Evolutionary conservation across 495 filamentous ascomycete genomes (phyloP).

Genomic region (Aspergillus funiculosus): DNA sequence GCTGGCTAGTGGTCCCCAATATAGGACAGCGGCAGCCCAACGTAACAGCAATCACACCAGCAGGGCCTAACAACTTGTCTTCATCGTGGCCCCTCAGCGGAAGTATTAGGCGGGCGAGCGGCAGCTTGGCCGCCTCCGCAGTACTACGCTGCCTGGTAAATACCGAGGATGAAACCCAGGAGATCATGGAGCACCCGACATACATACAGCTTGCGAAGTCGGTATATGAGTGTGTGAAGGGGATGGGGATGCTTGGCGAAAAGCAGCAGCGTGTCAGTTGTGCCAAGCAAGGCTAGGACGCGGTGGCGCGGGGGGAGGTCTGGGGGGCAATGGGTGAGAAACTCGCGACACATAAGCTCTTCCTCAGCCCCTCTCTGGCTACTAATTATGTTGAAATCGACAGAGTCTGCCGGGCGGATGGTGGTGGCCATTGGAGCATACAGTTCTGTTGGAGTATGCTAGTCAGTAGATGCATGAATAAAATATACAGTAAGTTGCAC

Average conservation of each 20-base stretch:
- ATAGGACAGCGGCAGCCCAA: background rate
- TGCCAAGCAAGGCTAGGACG: background rate
- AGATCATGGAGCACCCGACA: background rate
- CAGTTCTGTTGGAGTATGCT: no score
- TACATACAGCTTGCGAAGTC: background rate
- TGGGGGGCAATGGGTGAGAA: background rate
- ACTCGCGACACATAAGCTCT: no score
- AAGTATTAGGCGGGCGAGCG: background rate
- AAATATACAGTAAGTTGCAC: no score
- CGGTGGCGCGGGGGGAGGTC: background rate
- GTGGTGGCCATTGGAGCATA: no score
- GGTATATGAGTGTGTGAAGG: background rate
- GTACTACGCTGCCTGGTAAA: background rate
- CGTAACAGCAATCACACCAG: background rate
- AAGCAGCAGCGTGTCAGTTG: background rate
- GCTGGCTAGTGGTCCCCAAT: background rate
- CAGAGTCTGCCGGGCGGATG: no score
- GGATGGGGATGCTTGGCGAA: background rate
- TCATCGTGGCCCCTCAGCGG: background rate
- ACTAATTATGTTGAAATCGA: no score
- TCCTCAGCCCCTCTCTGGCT: no score
- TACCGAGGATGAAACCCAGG: background rate
- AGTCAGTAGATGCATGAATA: no score
- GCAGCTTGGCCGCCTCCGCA: background rate
- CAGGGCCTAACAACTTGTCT: background rate